These are phyloP conservation scores for Penicillium olsonii DNA, from an alignment of 2,329 filamentous ascomycete species.

Conservation along the genomic window DNA sequence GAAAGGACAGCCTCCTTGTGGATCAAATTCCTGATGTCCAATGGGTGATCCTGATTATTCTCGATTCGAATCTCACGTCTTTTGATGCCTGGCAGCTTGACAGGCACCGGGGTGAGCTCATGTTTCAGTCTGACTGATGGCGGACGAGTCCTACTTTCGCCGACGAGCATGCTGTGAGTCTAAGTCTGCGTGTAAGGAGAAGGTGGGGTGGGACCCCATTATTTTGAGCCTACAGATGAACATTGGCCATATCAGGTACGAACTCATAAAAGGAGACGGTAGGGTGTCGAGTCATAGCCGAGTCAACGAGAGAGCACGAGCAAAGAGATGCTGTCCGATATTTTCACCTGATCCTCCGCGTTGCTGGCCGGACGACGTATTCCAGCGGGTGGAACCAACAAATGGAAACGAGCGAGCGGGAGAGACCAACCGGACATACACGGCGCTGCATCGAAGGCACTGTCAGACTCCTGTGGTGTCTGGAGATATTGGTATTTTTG, in stretches of 20 bases:
- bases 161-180: neutral
- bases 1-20: no score
- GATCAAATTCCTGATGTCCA: neutral
- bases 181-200: constrained; percentile 1
- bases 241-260: neutral
- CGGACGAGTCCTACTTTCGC: neutral
- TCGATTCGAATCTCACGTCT: neutral
- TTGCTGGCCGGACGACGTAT: neutral
- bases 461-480: neutral
- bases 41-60: neutral
- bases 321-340: neutral
- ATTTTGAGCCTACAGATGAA: neutral
- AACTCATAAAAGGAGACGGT: neutral
- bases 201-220: neutral
- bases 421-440: neutral
- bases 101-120: neutral
- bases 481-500: neutral
- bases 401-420: neutral
- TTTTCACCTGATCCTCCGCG: constrained; percentile 1
- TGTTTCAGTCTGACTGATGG: neutral
- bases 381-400: neutral
- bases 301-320: neutral
- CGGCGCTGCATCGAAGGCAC: neutral
- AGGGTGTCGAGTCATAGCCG: neutral
- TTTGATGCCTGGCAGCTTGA: neutral